Evolutionary conservation across 352 stramenopile genomes (phyloP), one percentile per base, ranked within the genome.

Genomic region (Aphanomyces cochlioides): DNA sequence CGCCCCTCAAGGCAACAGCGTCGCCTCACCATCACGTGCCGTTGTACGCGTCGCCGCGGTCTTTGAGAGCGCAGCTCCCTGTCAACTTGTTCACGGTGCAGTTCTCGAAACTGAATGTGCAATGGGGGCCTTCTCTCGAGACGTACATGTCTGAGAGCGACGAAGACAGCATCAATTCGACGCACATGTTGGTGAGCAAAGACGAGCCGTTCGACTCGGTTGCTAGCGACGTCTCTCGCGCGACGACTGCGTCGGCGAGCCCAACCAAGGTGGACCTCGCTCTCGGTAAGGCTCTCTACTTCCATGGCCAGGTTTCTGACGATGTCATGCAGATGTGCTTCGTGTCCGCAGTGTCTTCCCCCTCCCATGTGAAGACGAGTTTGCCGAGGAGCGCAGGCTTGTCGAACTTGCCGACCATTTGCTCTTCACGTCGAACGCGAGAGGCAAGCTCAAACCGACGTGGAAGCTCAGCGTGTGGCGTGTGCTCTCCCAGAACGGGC

Each of bases 291-390:
- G 28, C 28, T 28, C 28, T 28, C 28, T 28, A 28, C 28, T 28
- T 28, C 28, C 28, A 28, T n/a, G n/a, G n/a, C n/a, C 28, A 28
- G 0, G 2, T 28, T 2, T 2, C 28, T 28, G 28, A 28, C 28
- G 28, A 28, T 28, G 1, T 28, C 28, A 28, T 28, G 28, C 28
- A 28, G 64, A 70, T 21, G 47, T 15, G 17, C 10, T 70, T 8
- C 17, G 61, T 7, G 64, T 56, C 37, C 48, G 64, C 5, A 87
- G 92, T 28, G 67, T 94, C 3, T 94, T 94, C 50, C 87, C 84
- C 1, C 71, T 94, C 12, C 87, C 87, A n/a, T 90, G 81, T 54
- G 87, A 94, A 77, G 87, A 94, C 73, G 79, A 90, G 3, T 87
- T 93, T 41, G 78, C 85, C 0, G 77, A 85, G 10, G 82, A 93